Conservation (phyloP, 352 stramenopile genomes). For the Globisporangium uncinulatum region DNA sequence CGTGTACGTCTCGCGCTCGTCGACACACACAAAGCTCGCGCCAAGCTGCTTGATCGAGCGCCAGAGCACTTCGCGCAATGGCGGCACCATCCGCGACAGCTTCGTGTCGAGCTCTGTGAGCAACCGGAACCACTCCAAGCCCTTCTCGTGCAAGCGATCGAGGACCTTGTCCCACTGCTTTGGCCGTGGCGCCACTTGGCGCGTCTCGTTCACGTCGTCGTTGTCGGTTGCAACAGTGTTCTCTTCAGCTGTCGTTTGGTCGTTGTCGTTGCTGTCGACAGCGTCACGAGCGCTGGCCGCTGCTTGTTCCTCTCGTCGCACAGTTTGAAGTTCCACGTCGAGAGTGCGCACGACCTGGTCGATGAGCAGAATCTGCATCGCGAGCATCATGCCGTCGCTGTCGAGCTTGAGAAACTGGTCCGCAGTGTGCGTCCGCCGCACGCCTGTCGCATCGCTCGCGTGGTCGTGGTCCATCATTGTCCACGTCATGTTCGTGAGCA, state of each 20-base stretch:
- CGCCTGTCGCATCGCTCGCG: not conserved
- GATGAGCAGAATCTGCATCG: slow-evolving; percentile 77
- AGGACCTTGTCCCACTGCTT: slow-evolving; percentile 31
- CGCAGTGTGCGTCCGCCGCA: slow-evolving; percentile 18
- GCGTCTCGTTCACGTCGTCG: slow-evolving; percentile 3
- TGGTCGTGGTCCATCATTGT: slow-evolving; percentile 33
- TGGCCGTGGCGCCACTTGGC: not conserved
- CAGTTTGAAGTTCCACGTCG: slow-evolving; percentile 45
- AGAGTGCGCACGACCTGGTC: slow-evolving; percentile 68
- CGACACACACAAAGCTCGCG: slow-evolving; percentile 70
- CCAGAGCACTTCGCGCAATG: slow-evolving; percentile 79
- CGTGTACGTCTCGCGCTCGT: slow-evolving; percentile 77
- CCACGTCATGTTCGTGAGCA: slow-evolving; percentile 48
- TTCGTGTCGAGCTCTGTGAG: slow-evolving; percentile 80
- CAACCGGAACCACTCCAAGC: slow-evolving; percentile 77
- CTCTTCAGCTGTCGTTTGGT: slow-evolving; percentile 13
- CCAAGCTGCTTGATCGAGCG: slow-evolving; percentile 79
- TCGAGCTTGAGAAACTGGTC: slow-evolving; percentile 67
- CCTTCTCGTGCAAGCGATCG: slow-evolving; percentile 61
- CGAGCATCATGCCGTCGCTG: slow-evolving; percentile 61
- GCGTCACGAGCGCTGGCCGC: slow-evolving; percentile 3
- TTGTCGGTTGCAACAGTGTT: not conserved
- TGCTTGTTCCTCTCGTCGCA: slow-evolving; percentile 23
- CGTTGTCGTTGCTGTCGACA: not conserved
- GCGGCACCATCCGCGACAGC: slow-evolving; percentile 70